Conservation (phyloP, 805 yeast species). For the Ogataea corticis region DNA sequence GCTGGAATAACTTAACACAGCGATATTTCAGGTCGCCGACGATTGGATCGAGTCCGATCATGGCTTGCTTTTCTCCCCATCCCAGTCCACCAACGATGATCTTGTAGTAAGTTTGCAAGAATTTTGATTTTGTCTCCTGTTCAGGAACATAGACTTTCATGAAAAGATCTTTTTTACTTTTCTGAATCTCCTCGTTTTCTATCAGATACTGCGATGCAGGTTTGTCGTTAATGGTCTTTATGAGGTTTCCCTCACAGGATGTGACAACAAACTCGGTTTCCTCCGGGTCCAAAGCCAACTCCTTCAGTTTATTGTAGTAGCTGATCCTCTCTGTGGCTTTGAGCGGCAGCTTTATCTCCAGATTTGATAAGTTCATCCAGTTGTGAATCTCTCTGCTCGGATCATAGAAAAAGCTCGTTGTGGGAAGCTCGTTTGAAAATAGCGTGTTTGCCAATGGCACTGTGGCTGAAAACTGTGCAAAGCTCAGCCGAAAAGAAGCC, state of each 20-base stretch:
- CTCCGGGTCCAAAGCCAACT: constrained; percentile 10
- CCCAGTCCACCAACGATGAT: constrained; percentile 77
- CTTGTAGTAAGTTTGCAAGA: constrained; percentile 39
- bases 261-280: constrained; percentile 44
- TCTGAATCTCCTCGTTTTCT: constrained; percentile 38
- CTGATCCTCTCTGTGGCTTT: background rate
- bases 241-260: constrained; percentile 53
- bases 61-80: constrained; percentile 70
- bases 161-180: constrained; percentile 25
- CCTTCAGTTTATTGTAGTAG: constrained; percentile 17
- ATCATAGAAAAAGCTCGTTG: constrained; percentile 27
- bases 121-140: constrained; percentile 1
- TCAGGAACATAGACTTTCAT: constrained; percentile 19
- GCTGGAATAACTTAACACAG: constrained; percentile 23
- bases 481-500: background rate
- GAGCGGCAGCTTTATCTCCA: constrained; percentile 6
- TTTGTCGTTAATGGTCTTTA: constrained; percentile 52
- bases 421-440: constrained; percentile 26
- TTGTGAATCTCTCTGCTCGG: constrained; percentile 12
- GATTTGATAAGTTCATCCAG: constrained; percentile 13
- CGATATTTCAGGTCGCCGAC: constrained; percentile 36
- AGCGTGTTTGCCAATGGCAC: constrained; percentile 28
- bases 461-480: constrained; percentile 1
- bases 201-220: constrained; percentile 63
- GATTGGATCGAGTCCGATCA: constrained; percentile 64